Evolutionary conservation across 2,329 filamentous ascomycete genomes (phyloP).

Genomic region (Chrysoporthe cubensis): DNA sequence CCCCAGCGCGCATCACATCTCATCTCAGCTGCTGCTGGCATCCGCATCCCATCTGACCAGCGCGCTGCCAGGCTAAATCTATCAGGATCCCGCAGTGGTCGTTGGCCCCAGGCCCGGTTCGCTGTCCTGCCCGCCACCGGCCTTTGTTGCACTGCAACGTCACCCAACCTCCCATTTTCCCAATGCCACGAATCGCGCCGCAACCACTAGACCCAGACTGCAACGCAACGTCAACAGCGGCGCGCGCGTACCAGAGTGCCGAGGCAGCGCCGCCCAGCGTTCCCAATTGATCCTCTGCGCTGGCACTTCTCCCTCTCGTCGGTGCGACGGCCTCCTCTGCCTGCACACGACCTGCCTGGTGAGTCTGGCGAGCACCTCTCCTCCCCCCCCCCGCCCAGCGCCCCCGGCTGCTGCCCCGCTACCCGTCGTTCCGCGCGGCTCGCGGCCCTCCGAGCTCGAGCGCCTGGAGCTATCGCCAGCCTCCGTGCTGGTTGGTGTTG

Average conservation of each 20-base stretch:
- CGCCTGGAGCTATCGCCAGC: not conserved
- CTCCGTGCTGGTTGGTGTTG: slow-evolving; percentile 9
- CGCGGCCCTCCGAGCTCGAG: not conserved
- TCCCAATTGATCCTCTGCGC: slow-evolving; percentile 22
- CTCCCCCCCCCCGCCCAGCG: not conserved
- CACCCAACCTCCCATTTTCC: slow-evolving; percentile 28
- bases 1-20: not conserved
- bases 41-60: not conserved
- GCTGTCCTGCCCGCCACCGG: slow-evolving; percentile 24
- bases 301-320: slow-evolving; percentile 13
- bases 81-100: not conserved
- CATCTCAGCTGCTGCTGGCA: not conserved
- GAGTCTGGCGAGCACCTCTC: slow-evolving; percentile 14
- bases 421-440: not conserved
- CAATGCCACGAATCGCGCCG: slow-evolving; percentile 25
- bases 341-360: slow-evolving; percentile 24
- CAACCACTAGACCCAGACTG: not conserved
- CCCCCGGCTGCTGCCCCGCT: not conserved
- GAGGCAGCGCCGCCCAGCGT: slow-evolving; percentile 1
- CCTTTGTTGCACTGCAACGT: slow-evolving; percentile 23
- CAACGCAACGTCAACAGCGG: slow-evolving; percentile 24
- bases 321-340: slow-evolving; percentile 20
- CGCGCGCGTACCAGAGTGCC: slow-evolving; percentile 16
- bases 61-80: no score
- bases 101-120: slow-evolving; percentile 8